These are phyloP conservation scores for Ailanthus altissimus DNA, from an alignment of 345 rosid species.

Conservation along the genomic window DNA sequence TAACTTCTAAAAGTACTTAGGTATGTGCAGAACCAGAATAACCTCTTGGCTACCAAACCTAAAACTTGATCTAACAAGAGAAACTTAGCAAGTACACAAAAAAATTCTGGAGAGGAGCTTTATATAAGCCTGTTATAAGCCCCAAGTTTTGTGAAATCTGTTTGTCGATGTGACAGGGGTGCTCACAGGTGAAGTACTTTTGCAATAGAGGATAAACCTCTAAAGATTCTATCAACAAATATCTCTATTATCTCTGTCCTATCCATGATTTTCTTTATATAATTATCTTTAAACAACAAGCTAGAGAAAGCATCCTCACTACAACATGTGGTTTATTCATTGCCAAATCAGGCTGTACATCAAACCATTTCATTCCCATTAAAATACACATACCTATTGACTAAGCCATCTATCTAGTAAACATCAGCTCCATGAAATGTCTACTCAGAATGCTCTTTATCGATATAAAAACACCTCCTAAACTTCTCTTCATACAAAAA, in stretches of 20 bases:
- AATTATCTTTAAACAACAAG: neutral
- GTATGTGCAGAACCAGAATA: neutral
- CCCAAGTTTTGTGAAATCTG: neutral
- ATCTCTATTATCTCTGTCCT: neutral
- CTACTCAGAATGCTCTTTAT: neutral
- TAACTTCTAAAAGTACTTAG: slow-evolving; percentile 1
- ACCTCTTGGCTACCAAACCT: neutral
- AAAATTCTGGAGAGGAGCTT: neutral
- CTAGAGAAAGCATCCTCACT: neutral
- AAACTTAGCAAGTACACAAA: neutral
- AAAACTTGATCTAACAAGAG: neutral
- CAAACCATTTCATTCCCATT: too few species aligned
- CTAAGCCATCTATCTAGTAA: neutral
- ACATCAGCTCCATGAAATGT: neutral
- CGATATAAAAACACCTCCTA: neutral
- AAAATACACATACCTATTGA: too few species aligned
- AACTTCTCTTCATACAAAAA: neutral
- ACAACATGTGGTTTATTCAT: neutral
- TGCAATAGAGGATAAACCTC: neutral
- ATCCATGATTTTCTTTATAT: neutral
- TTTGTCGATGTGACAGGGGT: neutral
- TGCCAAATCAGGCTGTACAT: neutral
- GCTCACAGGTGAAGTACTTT: neutral
- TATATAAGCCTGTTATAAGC: neutral
- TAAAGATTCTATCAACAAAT: neutral